Evolutionary conservation across 495 filamentous ascomycete genomes (phyloP), one percentile per base, ranked within the genome.

Genomic region (Clavariopsis aquatica): DNA sequence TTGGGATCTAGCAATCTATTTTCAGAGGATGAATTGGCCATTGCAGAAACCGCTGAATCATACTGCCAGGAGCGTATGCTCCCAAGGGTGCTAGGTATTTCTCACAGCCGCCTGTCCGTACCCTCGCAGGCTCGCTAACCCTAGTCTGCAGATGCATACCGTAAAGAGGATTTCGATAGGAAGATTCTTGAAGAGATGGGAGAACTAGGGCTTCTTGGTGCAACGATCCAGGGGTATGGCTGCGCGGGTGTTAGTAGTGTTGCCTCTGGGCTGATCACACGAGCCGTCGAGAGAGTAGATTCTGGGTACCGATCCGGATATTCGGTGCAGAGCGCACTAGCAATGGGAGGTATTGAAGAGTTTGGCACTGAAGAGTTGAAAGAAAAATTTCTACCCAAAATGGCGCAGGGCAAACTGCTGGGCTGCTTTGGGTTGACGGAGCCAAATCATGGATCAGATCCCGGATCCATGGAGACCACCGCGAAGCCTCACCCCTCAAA

Each of bases 381-480:
- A 79, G 87, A 98, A 57, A 89, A 84, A 52, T 93, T 89, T 66
- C 81, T 98, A 4, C 92, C 92, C 0, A 78, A 80, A 0, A 84
- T 98, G 82, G 93, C 92, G 28, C 89, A 89, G 76, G 95, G 94
- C 26, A 89, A 92, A 74, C 74, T 96, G 7, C 72, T 96, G 13
- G 94, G 94, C 23, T 93, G 91, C 68, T 98, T 98, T 76, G 94
- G 94, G 2, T 77, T 98, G 63, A 98, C 94, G 0, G 94, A 98
- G 76, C 95, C 95, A 53, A 97, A 98, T 75, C 94, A 98, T 76
- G 94, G 94, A 58, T 96, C 91, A 58, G 94, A 98, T 73, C 94
- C 94, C 23, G 94, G 93, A 17, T 90, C 89, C 0, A 96, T 98
- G 95, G 94, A 98, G 77, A 91, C 90, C 10, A 83, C 80, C 20